These are phyloP conservation scores for Didymella arachidicola DNA, from an alignment of 2,329 filamentous ascomycete species.

Conservation along the genomic window DNA sequence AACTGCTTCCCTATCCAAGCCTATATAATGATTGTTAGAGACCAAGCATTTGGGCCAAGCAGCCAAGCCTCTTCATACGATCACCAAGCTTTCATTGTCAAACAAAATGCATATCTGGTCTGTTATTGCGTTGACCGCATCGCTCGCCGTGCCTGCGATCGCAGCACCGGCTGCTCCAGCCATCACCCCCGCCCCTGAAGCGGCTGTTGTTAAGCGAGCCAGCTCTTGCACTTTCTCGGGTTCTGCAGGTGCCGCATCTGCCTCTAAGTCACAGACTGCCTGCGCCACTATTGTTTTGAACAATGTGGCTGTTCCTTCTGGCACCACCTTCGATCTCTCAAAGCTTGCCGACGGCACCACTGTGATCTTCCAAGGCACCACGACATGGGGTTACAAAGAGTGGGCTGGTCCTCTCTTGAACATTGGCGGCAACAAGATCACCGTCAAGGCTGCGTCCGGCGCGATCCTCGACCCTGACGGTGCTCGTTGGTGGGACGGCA, in stretches of 20 bases:
- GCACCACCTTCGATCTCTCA: constrained; percentile 65
- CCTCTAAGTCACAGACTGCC: constrained; percentile 56
- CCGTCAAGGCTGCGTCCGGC: constrained; percentile 64
- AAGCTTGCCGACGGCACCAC: constrained; percentile 59
- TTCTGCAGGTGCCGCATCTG: constrained; percentile 53
- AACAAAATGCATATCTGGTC: constrained; percentile 27
- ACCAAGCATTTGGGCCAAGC: constrained; percentile 29
- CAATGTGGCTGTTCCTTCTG: constrained; percentile 64
- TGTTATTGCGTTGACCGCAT: constrained; percentile 25
- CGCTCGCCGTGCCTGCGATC: constrained; percentile 32
- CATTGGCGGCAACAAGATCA: constrained; percentile 65
- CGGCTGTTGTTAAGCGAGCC: constrained; percentile 29
- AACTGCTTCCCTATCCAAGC: neutral
- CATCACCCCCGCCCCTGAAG: constrained; percentile 27
- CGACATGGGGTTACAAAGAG: constrained; percentile 70
- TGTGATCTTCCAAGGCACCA: constrained; percentile 69
- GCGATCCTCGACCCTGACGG: constrained; percentile 65
- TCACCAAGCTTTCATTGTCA: constrained; percentile 10
- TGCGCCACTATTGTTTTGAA: constrained; percentile 65
- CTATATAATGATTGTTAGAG: constrained; percentile 18
- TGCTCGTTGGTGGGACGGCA: constrained; percentile 60
- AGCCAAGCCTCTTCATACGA: constrained; percentile 18
- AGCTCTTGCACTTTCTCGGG: constrained; percentile 62
- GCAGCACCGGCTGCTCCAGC: constrained; percentile 40
- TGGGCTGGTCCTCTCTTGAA: constrained; percentile 70